Base-by-base conservation (phyloP, 495 filamentous ascomycete species). In the Penicillium salamii region DNA sequence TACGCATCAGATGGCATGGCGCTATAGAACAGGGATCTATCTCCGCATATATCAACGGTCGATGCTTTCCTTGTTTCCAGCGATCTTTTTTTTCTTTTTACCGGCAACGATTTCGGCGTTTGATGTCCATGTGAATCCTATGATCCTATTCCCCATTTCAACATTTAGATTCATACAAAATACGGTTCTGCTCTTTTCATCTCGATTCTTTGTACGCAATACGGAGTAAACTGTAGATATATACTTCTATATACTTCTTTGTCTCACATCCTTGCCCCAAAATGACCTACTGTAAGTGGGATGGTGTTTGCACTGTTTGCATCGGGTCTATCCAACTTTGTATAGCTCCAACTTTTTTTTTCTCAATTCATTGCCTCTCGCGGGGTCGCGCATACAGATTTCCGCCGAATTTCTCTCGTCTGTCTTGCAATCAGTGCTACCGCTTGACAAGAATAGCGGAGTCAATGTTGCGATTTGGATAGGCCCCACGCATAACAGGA, bases 41-140 rank as follows among this genome's bases (percentile, higher is more conserved):
- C 45, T 49, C 48, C 51, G 45, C 58, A 59, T 59, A 54, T 39
- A 50, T 31, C 43, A 54, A 45, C 35, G 34, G 42, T 33, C 47
- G 43, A 49, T 53, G 49, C 49, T 54, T 36, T 53, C 50, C 54
- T 58, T 55, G 52, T 49, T 60, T 54, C 46, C 52, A 63, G 61
- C 61, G 60, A 49, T 56, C 45, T 42, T 21, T 32, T 42, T 43
- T 17, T 23, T 34, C 1, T 23, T 37, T 11, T 37, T 37, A 46
- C 54, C 52, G 42, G 28, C 32, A 54, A 58, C 54, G 54, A 49
- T 41, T 48, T 33, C 17, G 61, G 57, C 57, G 54, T 60, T 58
- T 63, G 42, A 61, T 63, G 21, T 53, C 35, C 51, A 5, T 29
- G 46, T 46, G 39, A 29, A 61, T 35, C 54, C 45, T 50, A 59